Percentiles rank a stretch among this genome's conserved stretches.
Conservation (phyloP, 208 protist genomes). For the Novymonas esmeraldas region DNA sequence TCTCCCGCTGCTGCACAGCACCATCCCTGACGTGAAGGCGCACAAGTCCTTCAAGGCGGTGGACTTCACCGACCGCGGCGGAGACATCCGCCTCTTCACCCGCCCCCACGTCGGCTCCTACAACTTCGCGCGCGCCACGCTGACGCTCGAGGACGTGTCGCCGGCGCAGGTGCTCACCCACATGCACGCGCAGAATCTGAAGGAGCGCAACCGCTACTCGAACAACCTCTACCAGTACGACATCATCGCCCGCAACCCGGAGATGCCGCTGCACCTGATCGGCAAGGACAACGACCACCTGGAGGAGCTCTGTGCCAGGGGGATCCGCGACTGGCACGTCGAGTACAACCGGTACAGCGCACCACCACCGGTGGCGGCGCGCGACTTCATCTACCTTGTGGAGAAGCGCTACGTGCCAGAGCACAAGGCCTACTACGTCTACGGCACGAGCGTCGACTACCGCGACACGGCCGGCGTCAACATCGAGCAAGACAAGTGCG, state of each 20-base stretch:
- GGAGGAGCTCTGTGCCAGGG: conserved; percentile 34
- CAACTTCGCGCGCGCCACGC: conserved; percentile 77
- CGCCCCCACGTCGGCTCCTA: conserved; percentile 76
- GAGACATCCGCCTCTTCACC: conserved; percentile 77
- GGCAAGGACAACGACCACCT: conserved; percentile 57
- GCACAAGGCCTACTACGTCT: conserved; percentile 74
- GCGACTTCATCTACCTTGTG: conserved; percentile 74
- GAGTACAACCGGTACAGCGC: conserved; percentile 74
- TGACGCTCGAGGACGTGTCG: conserved; percentile 56
- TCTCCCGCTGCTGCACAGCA: conserved; percentile 44
- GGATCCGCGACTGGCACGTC: conserved; percentile 66
- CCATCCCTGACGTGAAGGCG: conserved; percentile 30
- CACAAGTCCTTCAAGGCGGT: conserved; percentile 50
- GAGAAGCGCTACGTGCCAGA: conserved; percentile 77
- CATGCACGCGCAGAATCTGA: conserved; percentile 69
- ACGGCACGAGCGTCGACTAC: conserved; percentile 80
- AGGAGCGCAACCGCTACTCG: conserved; percentile 63
- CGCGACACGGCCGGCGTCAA: conserved; percentile 15
- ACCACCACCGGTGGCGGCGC: conserved; percentile 67
- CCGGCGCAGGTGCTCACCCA: conserved; percentile 58
- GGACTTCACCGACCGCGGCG: conserved; percentile 73
- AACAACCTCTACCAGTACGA: conserved; percentile 60
- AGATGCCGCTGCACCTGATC: conserved; percentile 37
- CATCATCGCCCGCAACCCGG: conserved; percentile 54
- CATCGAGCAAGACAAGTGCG: conserved; percentile 37